phyloP scores from a whole-genome alignment of 2,329 filamentous ascomycete species.

The Arthrinium phaeospermum region DNA sequence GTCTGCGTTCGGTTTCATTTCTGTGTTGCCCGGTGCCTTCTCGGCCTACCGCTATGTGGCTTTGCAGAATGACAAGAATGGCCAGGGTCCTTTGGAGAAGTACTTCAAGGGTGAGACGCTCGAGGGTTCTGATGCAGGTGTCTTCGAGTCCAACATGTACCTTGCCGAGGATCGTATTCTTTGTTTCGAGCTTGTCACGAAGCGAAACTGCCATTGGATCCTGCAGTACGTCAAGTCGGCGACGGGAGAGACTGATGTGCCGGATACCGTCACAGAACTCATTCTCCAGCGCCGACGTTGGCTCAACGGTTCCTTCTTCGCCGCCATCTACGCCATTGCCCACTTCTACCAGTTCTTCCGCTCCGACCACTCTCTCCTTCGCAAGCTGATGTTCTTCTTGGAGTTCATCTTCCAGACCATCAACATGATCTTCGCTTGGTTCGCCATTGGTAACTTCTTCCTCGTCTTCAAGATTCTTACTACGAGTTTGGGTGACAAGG shows the following conservation, averaged over 20 bases:
- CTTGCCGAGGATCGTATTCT: slow-evolving; percentile 90
- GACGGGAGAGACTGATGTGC: slow-evolving; percentile 95
- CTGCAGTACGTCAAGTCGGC: slow-evolving; percentile 98
- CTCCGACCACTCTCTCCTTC: slow-evolving; percentile 83
- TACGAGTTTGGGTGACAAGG: slow-evolving; percentile 73
- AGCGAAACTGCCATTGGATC: slow-evolving; percentile 97
- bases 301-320: slow-evolving; percentile 98
- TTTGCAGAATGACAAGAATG: slow-evolving; percentile 93
- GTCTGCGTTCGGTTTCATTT: slow-evolving; percentile 98
- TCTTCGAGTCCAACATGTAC: slow-evolving; percentile 98
- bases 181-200: slow-evolving; percentile 97
- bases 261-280: slow-evolving; percentile 90
- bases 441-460: slow-evolving; percentile 98
- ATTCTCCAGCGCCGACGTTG: slow-evolving; percentile 95
- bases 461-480: slow-evolving; percentile 97
- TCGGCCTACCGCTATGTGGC: slow-evolving; percentile 96
- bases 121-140: slow-evolving; percentile 93
- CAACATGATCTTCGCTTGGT: slow-evolving; percentile 99
- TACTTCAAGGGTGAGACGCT: slow-evolving; percentile 99
- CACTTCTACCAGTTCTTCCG: slow-evolving; percentile 98
- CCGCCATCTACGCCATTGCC: slow-evolving; percentile 90
- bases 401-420: slow-evolving; percentile 95
- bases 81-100: slow-evolving; percentile 92
- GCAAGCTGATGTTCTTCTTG: slow-evolving; percentile 88
- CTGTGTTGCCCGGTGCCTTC: slow-evolving; percentile 90